A percentile compares a stretch with the other conserved stretches of the same genome.
Conservation (phyloP, 2,329 filamentous ascomycete genomes). For the Teratosphaeriaceae sp. region DNA sequence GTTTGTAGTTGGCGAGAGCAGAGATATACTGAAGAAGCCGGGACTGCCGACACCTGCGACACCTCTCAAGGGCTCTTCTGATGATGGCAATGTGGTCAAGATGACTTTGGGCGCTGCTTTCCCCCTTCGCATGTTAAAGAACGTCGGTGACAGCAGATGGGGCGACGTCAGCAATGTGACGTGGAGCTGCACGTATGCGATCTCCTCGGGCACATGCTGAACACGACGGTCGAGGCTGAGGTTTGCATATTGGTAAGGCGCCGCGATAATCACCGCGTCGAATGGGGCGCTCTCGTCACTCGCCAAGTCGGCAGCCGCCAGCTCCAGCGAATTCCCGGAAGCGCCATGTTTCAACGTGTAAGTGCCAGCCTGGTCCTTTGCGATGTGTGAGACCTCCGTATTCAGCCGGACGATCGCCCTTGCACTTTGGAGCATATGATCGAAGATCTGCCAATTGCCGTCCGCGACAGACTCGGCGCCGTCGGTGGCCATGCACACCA, state of each 20-base stretch:
- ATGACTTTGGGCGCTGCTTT: conserved; percentile 62
- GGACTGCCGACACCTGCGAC: conserved; percentile 60
- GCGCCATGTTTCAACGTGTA: conserved; percentile 38
- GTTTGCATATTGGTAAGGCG: conserved; percentile 72
- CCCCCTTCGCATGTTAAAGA: conserved; percentile 61
- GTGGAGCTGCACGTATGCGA: conserved; percentile 82
- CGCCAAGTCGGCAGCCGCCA: not conserved
- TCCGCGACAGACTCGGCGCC: conserved; percentile 72
- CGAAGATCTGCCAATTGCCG: conserved; percentile 93
- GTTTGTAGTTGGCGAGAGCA: conserved; percentile 58
- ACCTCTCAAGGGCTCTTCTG: conserved; percentile 43
- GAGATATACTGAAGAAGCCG: conserved; percentile 81
- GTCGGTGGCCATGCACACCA: conserved; percentile 87
- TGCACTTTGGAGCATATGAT: conserved; percentile 65
- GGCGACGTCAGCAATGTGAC: conserved; percentile 85
- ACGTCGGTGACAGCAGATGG: conserved; percentile 60
- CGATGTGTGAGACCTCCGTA: conserved; percentile 57
- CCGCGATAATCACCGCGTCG: conserved; percentile 67
- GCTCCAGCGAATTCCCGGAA: not conserved
- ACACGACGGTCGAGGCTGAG: conserved; percentile 48
- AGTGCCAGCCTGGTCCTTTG: conserved; percentile 24
- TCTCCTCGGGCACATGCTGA: conserved; percentile 56
- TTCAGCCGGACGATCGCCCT: conserved; percentile 57
- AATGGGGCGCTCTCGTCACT: conserved; percentile 7
- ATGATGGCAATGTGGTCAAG: conserved; percentile 69